Evolutionary conservation across 2,329 filamentous ascomycete species (phyloP).

Genomic region (Microcyclosporella mali): DNA sequence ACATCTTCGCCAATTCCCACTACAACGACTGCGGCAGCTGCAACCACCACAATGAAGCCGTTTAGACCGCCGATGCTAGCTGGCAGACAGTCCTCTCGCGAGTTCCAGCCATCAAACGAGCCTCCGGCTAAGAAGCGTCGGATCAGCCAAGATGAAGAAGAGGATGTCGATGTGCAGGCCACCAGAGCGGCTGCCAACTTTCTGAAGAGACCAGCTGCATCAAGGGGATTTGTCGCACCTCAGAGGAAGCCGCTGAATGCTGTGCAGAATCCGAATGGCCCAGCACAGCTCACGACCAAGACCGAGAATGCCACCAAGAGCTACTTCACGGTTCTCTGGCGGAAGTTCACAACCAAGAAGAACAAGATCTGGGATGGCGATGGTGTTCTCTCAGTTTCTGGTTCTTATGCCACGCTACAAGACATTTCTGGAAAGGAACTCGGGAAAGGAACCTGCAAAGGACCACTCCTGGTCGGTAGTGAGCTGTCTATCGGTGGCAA

Average conservation of each 20-base stretch:
- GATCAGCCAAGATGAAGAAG: conserved; percentile 30
- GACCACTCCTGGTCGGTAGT: conserved; percentile 54
- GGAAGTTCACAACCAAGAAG: conserved; percentile 65
- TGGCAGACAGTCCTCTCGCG: conserved; percentile 2
- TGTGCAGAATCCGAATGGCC: conserved; percentile 22
- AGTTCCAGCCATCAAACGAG: conserved; percentile 9
- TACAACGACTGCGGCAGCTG: background rate
- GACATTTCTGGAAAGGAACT: conserved; percentile 57
- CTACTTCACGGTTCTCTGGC: conserved; percentile 47
- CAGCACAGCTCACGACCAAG: conserved; percentile 9
- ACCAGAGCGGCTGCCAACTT: conserved; percentile 25
- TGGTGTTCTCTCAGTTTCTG: conserved; percentile 54
- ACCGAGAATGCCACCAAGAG: conserved; percentile 25
- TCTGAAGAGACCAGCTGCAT: conserved; percentile 26
- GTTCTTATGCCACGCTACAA: conserved; percentile 54
- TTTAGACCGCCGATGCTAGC: conserved; percentile 26
- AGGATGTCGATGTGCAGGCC: conserved; percentile 14
- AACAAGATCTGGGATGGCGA: conserved; percentile 75
- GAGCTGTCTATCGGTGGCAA: conserved; percentile 59
- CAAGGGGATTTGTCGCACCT: conserved; percentile 19
- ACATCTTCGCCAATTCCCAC: background rate
- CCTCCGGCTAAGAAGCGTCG: conserved; percentile 40
- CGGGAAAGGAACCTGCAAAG: conserved; percentile 51
- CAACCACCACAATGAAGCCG: conserved; percentile 23
- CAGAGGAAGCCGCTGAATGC: conserved; percentile 28